Percentiles rank a stretch among this genome's conserved stretches.
phyloP scores from a whole-genome alignment of 768 basidiomycete species.

The Imleria badia region DNA sequence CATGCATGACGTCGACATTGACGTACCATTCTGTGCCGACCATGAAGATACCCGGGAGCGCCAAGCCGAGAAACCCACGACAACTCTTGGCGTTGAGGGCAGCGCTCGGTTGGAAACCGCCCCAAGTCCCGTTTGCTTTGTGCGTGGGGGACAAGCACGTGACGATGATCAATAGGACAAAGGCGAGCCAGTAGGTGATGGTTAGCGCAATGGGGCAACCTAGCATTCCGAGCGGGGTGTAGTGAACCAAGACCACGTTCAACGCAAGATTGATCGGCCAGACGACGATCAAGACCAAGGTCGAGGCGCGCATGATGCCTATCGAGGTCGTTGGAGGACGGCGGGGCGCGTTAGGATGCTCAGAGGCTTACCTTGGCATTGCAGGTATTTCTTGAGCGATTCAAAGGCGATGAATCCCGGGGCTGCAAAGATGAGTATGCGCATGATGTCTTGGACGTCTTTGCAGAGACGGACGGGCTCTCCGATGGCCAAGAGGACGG shows the following conservation, averaged over 20 bases:
- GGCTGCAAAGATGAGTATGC: conserved; percentile 60
- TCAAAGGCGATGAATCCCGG: conserved; percentile 78
- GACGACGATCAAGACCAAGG: conserved; percentile 57
- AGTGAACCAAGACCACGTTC: conserved; percentile 61
- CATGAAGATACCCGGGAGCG: conserved; percentile 78
- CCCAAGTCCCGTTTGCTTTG: conserved; percentile 61
- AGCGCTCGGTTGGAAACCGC: conserved; percentile 46
- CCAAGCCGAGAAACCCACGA: conserved; percentile 58
- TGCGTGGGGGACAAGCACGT: conserved; percentile 54
- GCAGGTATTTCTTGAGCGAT: conserved; percentile 75
- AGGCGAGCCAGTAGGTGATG: conserved; percentile 68
- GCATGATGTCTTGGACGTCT: conserved; percentile 65
- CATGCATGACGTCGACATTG: background rate
- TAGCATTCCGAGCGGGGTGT: conserved; percentile 59
- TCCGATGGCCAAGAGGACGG: conserved; percentile 60
- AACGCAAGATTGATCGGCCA: conserved; percentile 65
- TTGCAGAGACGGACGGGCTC: conserved; percentile 56
- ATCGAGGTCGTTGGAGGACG: background rate
- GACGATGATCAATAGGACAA: conserved; percentile 50
- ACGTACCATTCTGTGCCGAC: conserved; percentile 76
- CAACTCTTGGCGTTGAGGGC: conserved; percentile 53
- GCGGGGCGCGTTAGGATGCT: background rate
- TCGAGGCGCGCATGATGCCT: conserved; percentile 79
- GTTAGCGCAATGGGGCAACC: conserved; percentile 70
- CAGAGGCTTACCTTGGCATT: conserved; percentile 62